Evolutionary conservation across 257 asterid genomes (phyloP).

Genomic region (Petrea volubilis): DNA sequence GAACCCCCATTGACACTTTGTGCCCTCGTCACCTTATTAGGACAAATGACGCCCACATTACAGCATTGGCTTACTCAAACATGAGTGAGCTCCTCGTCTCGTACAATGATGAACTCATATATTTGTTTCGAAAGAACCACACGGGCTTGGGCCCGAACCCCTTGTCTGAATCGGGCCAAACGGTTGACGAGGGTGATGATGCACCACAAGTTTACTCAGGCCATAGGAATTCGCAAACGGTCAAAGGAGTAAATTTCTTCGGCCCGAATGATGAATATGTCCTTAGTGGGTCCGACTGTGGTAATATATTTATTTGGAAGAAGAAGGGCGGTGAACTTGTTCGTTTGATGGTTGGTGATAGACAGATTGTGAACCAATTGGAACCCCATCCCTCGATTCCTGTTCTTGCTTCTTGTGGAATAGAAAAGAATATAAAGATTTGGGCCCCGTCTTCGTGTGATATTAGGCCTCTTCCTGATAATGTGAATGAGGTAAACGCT

Average conservation of each 20-base stretch:
- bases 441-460: constrained; percentile 70
- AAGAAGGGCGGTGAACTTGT: constrained; percentile 63
- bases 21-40: constrained; percentile 56
- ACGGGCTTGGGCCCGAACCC: constrained; percentile 67
- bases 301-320: constrained; percentile 76
- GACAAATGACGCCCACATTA: constrained; percentile 52
- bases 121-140: constrained; percentile 57
- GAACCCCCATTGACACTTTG: constrained; percentile 49
- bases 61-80: constrained; percentile 71
- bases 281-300: constrained; percentile 82
- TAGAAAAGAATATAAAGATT: constrained; percentile 62
- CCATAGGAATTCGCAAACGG: constrained; percentile 65
- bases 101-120: constrained; percentile 70
- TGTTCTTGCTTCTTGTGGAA: constrained; percentile 74
- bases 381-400: constrained; percentile 68
- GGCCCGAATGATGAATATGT: constrained; percentile 74
- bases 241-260: constrained; percentile 77
- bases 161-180: constrained; percentile 35
- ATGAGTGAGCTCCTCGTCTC: constrained; percentile 75
- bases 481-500: constrained; percentile 53
- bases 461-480: constrained; percentile 55
- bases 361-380: constrained; percentile 61
- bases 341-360: constrained; percentile 70
- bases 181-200: constrained; percentile 26
- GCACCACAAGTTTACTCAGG: constrained; percentile 57